These are phyloP conservation scores for Pseudocercospora pini-densiflorae DNA, from an alignment of 2,329 filamentous ascomycete species.

Conservation along the genomic window DNA sequence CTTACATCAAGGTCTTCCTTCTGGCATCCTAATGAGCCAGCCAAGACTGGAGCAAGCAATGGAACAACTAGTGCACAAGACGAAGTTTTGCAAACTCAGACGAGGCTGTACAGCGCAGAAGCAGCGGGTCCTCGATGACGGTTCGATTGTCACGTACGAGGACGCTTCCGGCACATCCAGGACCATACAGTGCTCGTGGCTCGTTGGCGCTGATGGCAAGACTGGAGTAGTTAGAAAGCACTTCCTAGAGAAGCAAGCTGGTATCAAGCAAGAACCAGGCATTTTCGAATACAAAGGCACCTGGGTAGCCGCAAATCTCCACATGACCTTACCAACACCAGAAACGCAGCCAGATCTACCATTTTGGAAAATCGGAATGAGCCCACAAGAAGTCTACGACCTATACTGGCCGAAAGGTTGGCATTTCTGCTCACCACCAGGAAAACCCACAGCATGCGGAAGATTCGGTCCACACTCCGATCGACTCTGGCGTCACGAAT, in stretches of 20 bases:
- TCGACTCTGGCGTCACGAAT: slow-evolving; percentile 41
- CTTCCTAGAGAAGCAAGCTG: slow-evolving; percentile 50
- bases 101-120: slow-evolving; percentile 12
- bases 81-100: slow-evolving; percentile 12
- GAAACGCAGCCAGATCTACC: slow-evolving; percentile 55
- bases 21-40: slow-evolving; percentile 17
- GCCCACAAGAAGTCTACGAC: slow-evolving; percentile 54
- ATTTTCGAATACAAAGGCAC: slow-evolving; percentile 44
- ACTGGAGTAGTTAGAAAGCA: slow-evolving; percentile 52
- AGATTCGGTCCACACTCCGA: slow-evolving; percentile 49
- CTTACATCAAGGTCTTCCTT: slow-evolving; percentile 13
- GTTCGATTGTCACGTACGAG: slow-evolving; percentile 26
- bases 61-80: neutral
- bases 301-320: slow-evolving; percentile 56
- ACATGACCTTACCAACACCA: slow-evolving; percentile 50
- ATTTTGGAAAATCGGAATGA: slow-evolving; percentile 53
- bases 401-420: slow-evolving; percentile 53
- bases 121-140: slow-evolving; percentile 28
- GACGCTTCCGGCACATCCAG: neutral
- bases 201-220: slow-evolving; percentile 56
- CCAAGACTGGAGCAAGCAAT: slow-evolving; percentile 10
- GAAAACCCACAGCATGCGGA: slow-evolving; percentile 50
- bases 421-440: slow-evolving; percentile 51
- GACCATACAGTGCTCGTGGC: slow-evolving; percentile 35
- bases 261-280: slow-evolving; percentile 41